Percentiles rank a stretch among this genome's conserved stretches.
phyloP scores from a whole-genome alignment of 1,284 basidiomycete species.

The Bjerkandera adusta region DNA sequence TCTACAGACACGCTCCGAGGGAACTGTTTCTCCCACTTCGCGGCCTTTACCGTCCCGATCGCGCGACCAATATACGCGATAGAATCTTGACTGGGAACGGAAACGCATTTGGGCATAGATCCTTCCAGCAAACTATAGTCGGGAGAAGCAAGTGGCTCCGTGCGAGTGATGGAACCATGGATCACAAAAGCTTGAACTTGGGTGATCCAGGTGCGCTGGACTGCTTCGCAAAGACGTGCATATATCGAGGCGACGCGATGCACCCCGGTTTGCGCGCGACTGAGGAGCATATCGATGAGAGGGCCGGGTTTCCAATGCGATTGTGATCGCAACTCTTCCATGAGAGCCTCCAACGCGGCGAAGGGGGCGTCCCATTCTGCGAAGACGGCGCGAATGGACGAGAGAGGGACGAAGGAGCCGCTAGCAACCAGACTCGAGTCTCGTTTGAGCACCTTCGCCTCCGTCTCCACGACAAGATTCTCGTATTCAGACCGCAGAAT shows the following conservation, averaged over 20 bases:
- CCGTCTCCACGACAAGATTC: slow-evolving; percentile 74
- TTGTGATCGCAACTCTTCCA: slow-evolving; percentile 57
- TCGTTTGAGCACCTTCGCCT: slow-evolving; percentile 70
- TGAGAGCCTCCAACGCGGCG: slow-evolving; percentile 60
- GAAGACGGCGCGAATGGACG: slow-evolving; percentile 77
- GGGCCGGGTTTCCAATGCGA: slow-evolving; percentile 67
- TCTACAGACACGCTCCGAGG: slow-evolving; percentile 62
- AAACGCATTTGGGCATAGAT: slow-evolving; percentile 74
- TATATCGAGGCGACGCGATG: slow-evolving; percentile 72
- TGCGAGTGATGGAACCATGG: slow-evolving; percentile 65
- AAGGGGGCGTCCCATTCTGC: slow-evolving; percentile 84
- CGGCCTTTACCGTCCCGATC: slow-evolving; percentile 77
- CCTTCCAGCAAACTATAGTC: slow-evolving; percentile 56
- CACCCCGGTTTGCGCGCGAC: slow-evolving; percentile 72
- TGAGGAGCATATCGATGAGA: slow-evolving; percentile 73
- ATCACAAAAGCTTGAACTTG: slow-evolving; percentile 78
- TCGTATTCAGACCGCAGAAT: slow-evolving; percentile 81
- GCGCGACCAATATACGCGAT: slow-evolving; percentile 87
- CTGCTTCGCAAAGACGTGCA: slow-evolving; percentile 60
- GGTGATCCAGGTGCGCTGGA: slow-evolving; percentile 78
- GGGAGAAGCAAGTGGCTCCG: slow-evolving; percentile 56
- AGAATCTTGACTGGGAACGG: slow-evolving; percentile 69
- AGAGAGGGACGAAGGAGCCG: slow-evolving; percentile 80
- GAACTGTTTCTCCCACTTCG: slow-evolving; percentile 76
- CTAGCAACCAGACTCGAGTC: slow-evolving; percentile 71